These are phyloP conservation scores for Stagonosporopsis chrysanthemi DNA, from an alignment of 2,329 filamentous ascomycete genomes.

Conservation along the genomic window DNA sequence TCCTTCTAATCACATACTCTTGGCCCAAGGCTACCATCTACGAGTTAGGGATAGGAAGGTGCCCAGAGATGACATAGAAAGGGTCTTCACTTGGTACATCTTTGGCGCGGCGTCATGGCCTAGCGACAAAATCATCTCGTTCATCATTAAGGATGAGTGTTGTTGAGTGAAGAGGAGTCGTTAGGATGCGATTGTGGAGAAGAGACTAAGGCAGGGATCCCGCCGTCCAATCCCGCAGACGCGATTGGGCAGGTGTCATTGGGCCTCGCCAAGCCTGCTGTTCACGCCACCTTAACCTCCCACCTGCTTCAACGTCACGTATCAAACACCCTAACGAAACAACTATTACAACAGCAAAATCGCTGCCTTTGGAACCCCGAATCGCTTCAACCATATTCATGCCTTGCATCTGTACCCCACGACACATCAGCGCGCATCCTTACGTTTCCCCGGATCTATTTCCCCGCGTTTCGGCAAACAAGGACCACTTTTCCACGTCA, in stretches of 20 bases:
- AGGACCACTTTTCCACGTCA: constrained; percentile 18
- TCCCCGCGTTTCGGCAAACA: constrained; percentile 20
- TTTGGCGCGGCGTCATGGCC: too few relatives aligned
- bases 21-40: too few relatives aligned
- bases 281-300: constrained; percentile 16
- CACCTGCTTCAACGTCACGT: constrained; percentile 3
- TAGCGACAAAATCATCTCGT: too few relatives aligned
- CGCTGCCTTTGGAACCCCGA: background rate
- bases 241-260: background rate
- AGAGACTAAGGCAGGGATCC: background rate
- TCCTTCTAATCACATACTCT: too few relatives aligned
- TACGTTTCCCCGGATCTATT: constrained; percentile 11
- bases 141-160: too few relatives aligned
- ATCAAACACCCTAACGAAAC: background rate
- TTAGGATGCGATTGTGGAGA: background rate
- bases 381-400: background rate
- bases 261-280: constrained; percentile 10
- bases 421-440: constrained; percentile 29
- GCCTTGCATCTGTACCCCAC: constrained; percentile 11
- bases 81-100: too few relatives aligned
- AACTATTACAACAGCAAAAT: background rate
- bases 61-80: too few relatives aligned
- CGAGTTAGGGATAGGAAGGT: too few relatives aligned
- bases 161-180: background rate
- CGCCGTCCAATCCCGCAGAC: constrained; percentile 2